A percentile compares a stretch with the other conserved stretches of the same genome.
These are phyloP conservation scores for Sphaerobolus stellatus DNA, from an alignment of 1,284 basidiomycete genomes.

Conservation along the genomic window DNA sequence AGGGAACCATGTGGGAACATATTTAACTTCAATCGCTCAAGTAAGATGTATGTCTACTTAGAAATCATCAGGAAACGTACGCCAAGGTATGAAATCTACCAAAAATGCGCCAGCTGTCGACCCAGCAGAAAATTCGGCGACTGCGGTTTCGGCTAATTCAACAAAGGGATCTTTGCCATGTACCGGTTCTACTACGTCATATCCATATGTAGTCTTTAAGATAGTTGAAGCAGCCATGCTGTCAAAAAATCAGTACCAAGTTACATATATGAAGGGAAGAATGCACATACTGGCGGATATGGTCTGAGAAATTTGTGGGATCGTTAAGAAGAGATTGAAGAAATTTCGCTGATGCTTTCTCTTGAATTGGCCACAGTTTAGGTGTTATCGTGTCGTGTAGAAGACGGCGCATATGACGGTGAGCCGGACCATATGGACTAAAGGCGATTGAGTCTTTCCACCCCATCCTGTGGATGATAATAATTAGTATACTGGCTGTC, in stretches of 20 bases:
- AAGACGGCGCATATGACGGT: neutral
- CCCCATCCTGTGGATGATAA: neutral
- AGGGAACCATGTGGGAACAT: neutral
- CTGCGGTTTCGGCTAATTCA: neutral
- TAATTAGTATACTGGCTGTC: no score
- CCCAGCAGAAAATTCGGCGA: neutral
- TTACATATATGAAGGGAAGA: constrained; percentile 7
- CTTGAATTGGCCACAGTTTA: constrained; percentile 25
- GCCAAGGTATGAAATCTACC: constrained; percentile 27
- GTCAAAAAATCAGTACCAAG: neutral
- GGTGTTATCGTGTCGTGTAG: neutral
- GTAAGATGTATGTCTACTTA: no score
- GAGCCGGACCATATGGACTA: neutral
- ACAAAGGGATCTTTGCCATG: neutral
- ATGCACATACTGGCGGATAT: constrained; percentile 31
- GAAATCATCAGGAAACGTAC: no score
- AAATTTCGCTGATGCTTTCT: constrained; percentile 30
- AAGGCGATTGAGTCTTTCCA: neutral
- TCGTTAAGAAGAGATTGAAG: constrained; percentile 33
- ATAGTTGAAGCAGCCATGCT: constrained; percentile 1
- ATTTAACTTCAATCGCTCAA: no score
- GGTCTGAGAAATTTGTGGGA: constrained; percentile 31
- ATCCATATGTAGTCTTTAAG: constrained; percentile 32
- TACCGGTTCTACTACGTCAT: constrained; percentile 23
- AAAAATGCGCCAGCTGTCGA: constrained; percentile 25